A percentile compares a stretch with the other conserved stretches of the same genome.
phyloP scores from a whole-genome alignment of 2,329 filamentous ascomycete genomes.

The Fusarium graminum region DNA sequence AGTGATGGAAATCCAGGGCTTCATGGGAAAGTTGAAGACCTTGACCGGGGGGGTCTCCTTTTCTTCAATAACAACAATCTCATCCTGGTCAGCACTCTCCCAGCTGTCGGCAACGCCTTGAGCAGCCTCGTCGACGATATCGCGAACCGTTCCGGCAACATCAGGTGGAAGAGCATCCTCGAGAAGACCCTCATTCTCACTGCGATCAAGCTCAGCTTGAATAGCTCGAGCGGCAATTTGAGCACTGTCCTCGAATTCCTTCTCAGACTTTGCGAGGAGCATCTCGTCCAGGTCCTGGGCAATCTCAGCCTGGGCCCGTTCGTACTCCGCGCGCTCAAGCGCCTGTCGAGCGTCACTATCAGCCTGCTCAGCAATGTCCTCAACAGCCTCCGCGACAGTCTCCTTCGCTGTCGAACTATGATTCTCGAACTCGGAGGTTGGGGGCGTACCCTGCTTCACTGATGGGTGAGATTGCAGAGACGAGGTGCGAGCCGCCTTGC shows the following conservation, averaged over 20 bases:
- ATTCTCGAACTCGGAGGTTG: constrained; percentile 51
- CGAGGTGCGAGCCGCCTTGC: constrained; percentile 54
- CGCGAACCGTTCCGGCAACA: constrained; percentile 57
- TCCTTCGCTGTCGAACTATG: constrained; percentile 65
- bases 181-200: constrained; percentile 65
- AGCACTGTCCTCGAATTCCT: constrained; percentile 65
- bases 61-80: constrained; percentile 74
- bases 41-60: constrained; percentile 75
- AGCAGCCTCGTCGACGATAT: constrained; percentile 63
- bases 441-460: constrained; percentile 49
- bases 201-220: constrained; percentile 67
- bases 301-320: constrained; percentile 63
- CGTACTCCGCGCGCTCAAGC: constrained; percentile 67
- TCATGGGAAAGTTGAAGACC: constrained; percentile 97
- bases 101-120: constrained; percentile 83
- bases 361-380: constrained; percentile 69
- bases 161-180: constrained; percentile 59
- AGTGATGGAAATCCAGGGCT: constrained; percentile 91
- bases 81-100: constrained; percentile 86
- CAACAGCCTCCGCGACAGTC: constrained; percentile 78
- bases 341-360: constrained; percentile 73
- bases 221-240: constrained; percentile 62
- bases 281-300: constrained; percentile 61
- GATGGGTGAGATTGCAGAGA: constrained; percentile 51
- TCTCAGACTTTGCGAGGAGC: constrained; percentile 64